These are phyloP conservation scores for Suillus placidus DNA, from an alignment of 768 basidiomycete genomes.

Conservation along the genomic window DNA sequence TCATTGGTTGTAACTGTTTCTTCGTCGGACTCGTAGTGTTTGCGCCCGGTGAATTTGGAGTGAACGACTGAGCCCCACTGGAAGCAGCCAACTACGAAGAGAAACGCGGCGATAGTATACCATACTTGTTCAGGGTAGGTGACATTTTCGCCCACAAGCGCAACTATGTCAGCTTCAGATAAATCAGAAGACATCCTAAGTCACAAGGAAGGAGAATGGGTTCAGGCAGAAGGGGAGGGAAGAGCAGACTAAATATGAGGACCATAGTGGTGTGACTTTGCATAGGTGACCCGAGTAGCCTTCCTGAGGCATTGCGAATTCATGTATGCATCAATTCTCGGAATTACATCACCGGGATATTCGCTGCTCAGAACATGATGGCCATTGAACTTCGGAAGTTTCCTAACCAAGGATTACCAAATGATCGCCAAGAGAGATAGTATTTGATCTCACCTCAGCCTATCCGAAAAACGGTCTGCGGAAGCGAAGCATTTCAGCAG, in stretches of 20 bases:
- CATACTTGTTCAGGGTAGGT: slow-evolving; percentile 22
- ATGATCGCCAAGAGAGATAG: neutral
- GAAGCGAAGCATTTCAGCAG: neutral
- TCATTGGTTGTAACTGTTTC: slow-evolving; percentile 1
- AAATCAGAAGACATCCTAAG: neutral
- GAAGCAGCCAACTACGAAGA: slow-evolving; percentile 24
- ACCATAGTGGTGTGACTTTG: neutral
- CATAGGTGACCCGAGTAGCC: neutral
- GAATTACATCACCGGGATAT: neutral
- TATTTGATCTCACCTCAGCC: neutral
- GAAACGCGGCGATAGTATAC: slow-evolving; percentile 13
- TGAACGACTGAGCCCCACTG: slow-evolving; percentile 19
- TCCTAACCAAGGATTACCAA: neutral
- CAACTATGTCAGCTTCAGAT: neutral
- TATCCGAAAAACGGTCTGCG: neutral
- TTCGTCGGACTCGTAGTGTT: slow-evolving; percentile 11
- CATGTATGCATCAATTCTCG: neutral
- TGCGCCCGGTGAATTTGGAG: slow-evolving; percentile 18
- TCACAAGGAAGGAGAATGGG: neutral
- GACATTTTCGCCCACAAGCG: neutral
- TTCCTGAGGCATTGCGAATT: neutral
- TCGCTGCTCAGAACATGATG: neutral
- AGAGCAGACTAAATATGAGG: neutral
- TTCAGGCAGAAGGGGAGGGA: neutral
- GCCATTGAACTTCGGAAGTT: neutral